Conservation (phyloP, 768 basidiomycete genomes). For the Lentinula aciculospora region DNA sequence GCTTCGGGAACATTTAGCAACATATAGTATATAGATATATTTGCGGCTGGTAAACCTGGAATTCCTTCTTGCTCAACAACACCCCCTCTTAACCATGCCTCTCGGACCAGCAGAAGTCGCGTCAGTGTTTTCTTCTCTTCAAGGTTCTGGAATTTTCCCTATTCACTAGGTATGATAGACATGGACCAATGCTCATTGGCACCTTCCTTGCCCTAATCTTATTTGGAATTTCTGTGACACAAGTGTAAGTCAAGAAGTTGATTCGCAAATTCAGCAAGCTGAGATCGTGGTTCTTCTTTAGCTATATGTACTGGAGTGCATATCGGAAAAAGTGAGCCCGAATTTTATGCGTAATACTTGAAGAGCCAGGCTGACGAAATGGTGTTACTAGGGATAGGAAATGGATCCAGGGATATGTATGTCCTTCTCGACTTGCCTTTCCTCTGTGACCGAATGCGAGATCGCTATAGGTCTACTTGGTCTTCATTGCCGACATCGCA, state of each 20-base stretch:
- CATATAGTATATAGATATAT: neutral
- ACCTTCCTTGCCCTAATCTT: slow-evolving; percentile 4
- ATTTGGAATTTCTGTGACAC: slow-evolving; percentile 8
- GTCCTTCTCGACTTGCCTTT: neutral
- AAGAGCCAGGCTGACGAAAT: neutral
- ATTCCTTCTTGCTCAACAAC: neutral
- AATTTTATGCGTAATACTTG: neutral
- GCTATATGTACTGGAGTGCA: slow-evolving; percentile 7
- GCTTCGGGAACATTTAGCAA: neutral
- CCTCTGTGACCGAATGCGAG: too few relatives aligned
- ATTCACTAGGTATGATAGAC: neutral
- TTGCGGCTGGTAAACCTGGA: neutral
- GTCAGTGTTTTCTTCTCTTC: neutral
- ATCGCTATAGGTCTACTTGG: neutral
- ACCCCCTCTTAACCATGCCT: neutral
- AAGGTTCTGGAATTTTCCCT: neutral
- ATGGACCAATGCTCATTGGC: slow-evolving; percentile 10
- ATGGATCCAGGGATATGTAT: neutral
- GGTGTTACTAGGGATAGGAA: neutral
- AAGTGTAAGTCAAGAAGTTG: neutral
- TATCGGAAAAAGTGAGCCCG: neutral
- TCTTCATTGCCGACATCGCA: slow-evolving; percentile 3
- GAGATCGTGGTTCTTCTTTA: neutral
- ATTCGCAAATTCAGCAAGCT: neutral
- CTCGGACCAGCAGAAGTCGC: neutral